phyloP scores from a whole-genome alignment of 108 stramenopile genomes.

The Pelagomonas calceolata region DNA sequence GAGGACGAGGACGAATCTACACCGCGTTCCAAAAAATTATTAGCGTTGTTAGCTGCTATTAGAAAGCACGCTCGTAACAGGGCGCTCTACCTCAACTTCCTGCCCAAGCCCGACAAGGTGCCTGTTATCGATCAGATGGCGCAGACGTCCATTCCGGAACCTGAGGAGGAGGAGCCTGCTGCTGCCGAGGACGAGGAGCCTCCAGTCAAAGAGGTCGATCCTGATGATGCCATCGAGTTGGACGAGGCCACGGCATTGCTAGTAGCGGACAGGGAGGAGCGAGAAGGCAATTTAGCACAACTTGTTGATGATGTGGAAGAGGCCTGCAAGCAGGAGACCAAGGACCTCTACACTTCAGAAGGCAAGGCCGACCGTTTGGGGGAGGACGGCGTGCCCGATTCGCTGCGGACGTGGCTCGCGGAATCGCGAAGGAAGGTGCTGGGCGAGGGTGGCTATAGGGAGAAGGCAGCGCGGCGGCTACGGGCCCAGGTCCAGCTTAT shows the following conservation, averaged over 20 bases:
- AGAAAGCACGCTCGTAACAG: constrained; percentile 21
- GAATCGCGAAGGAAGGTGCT: constrained; percentile 23
- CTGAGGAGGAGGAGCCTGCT: neutral
- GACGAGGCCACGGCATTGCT: neutral
- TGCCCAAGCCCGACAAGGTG: constrained; percentile 8
- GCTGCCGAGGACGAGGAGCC: neutral
- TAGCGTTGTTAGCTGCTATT: neutral
- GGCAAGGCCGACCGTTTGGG: constrained; percentile 27
- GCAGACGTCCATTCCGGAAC: neutral
- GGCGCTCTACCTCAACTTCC: constrained; percentile 29
- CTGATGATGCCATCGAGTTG: neutral
- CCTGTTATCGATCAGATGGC: neutral
- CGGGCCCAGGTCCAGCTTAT: constrained; percentile 23
- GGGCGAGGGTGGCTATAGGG: constrained; percentile 22
- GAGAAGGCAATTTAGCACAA: constrained; percentile 1
- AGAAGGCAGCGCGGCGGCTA: constrained; percentile 14
- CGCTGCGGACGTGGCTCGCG: constrained; percentile 29
- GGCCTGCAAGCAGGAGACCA: constrained; percentile 32
- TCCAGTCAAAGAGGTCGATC: neutral
- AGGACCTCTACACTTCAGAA: constrained; percentile 32
- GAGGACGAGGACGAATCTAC: neutral
- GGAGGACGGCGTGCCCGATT: constrained; percentile 35
- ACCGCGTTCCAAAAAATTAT: neutral
- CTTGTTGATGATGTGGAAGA: constrained; percentile 6
- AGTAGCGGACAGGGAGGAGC: too few species aligned